phyloP scores from a whole-genome alignment of 1,139 yeast species.

The Scheffersomyces insectosa region DNA sequence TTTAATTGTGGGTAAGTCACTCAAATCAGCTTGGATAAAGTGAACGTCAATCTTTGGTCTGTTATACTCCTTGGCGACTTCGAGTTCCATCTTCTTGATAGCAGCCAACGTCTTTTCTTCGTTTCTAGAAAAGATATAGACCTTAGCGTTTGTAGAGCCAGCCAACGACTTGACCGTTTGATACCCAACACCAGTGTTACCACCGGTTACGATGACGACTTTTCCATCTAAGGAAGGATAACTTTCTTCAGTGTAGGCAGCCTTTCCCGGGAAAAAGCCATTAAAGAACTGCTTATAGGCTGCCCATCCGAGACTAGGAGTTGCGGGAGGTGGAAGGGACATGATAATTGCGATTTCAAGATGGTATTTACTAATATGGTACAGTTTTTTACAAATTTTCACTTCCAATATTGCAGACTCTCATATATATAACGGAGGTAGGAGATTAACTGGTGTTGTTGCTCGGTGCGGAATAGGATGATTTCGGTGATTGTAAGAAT shows the following conservation, averaged over 20 bases:
- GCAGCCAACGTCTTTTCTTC: slow-evolving; percentile 16
- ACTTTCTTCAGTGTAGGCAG: slow-evolving; percentile 7
- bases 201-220: slow-evolving; percentile 23
- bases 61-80: slow-evolving; percentile 9
- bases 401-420: no score
- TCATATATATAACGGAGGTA: no score
- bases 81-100: slow-evolving; percentile 11
- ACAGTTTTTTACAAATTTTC: no score
- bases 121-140: slow-evolving; percentile 20
- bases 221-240: slow-evolving; percentile 17
- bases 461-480: no score
- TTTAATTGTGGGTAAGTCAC: slow-evolving; percentile 45
- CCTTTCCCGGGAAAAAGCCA: slow-evolving; percentile 2
- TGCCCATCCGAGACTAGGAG: neutral
- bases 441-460: no score
- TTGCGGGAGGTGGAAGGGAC: neutral
- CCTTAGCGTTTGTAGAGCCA: slow-evolving; percentile 12
- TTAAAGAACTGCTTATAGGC: neutral
- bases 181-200: slow-evolving; percentile 22
- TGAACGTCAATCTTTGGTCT: slow-evolving; percentile 4
- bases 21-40: slow-evolving; percentile 36
- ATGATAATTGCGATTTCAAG: neutral
- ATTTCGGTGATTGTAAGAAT: no score
- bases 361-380: no score
- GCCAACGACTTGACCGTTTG: slow-evolving; percentile 9